These are phyloP conservation scores for Rhodotorula babjevae DNA, from an alignment of 768 basidiomycete species.

Conservation along the genomic window DNA sequence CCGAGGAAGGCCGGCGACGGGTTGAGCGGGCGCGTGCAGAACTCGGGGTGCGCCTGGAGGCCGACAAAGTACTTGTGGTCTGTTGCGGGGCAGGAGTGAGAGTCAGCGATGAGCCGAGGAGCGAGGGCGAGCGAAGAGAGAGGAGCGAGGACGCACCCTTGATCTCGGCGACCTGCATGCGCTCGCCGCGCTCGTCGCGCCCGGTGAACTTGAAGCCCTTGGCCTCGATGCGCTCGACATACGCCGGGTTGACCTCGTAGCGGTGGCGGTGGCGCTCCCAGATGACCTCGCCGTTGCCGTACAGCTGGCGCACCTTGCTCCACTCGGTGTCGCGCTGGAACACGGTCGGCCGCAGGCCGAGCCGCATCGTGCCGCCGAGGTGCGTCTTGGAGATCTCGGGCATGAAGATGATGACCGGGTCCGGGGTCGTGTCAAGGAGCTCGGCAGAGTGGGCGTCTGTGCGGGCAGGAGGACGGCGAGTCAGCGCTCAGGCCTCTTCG, in stretches of 20 bases:
- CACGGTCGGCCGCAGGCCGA: conserved; percentile 93
- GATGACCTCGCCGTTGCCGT: conserved; percentile 71
- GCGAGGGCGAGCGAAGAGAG: no score
- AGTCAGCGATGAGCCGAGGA: neutral
- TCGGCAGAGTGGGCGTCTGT: conserved; percentile 81
- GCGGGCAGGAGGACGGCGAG: neutral
- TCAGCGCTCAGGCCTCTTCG: neutral
- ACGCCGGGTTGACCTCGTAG: conserved; percentile 89
- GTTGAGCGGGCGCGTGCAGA: conserved; percentile 95
- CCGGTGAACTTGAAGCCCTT: conserved; percentile 76
- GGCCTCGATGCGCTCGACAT: conserved; percentile 64
- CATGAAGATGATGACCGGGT: conserved; percentile 88
- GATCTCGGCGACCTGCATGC: conserved; percentile 94
- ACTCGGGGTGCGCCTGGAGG: conserved; percentile 95
- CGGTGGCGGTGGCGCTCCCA: conserved; percentile 97
- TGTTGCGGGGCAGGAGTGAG: conserved; percentile 42
- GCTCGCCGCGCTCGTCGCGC: conserved; percentile 89
- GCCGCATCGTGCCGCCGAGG: conserved; percentile 99
- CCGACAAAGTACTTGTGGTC: conserved; percentile 93
- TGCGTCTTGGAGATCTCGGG: conserved; percentile 97
- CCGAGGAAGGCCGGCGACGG: conserved; percentile 97
- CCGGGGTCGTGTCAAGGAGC: conserved; percentile 54
- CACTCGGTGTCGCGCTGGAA: conserved; percentile 71
- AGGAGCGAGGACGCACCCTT: conserved; percentile 55
- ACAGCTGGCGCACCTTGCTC: conserved; percentile 71